Conservation (phyloP, 177 flowering plant species). For the Tripterygium wilfordii region DNA sequence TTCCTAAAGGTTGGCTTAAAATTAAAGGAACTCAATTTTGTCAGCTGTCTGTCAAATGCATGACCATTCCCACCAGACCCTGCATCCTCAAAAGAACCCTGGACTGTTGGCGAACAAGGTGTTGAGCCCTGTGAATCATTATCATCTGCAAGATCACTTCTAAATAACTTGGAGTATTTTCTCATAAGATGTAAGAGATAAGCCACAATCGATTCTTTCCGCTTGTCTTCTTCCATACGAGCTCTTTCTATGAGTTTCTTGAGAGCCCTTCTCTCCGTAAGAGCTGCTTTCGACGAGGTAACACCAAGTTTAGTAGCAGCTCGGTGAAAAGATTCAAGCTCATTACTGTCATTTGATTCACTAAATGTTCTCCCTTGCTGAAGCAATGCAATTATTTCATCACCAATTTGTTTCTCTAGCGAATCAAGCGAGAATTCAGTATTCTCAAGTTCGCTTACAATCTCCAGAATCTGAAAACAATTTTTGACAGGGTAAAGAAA, state of each 20-base stretch:
- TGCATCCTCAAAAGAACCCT: neutral
- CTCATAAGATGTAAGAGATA: constrained; percentile 43
- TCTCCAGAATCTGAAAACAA: constrained; percentile 40
- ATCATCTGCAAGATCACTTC: neutral
- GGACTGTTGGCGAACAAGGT: neutral
- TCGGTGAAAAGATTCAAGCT: constrained; percentile 31
- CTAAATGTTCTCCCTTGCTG: constrained; percentile 18
- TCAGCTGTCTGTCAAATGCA: neutral
- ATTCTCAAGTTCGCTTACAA: constrained; percentile 37
- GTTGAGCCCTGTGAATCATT: neutral
- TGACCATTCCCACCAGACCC: constrained; percentile 5
- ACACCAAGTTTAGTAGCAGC: constrained; percentile 42
- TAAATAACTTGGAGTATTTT: constrained; percentile 34
- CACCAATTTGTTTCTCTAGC: constrained; percentile 55
- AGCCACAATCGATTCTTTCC: constrained; percentile 34
- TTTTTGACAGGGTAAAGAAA: neutral
- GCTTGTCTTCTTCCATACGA: constrained; percentile 22
- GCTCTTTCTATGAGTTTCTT: constrained; percentile 33
- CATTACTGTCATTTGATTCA: constrained; percentile 22
- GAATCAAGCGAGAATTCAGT: constrained; percentile 36
- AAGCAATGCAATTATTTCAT: constrained; percentile 31
- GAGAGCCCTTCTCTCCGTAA: constrained; percentile 57
- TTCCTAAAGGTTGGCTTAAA: constrained; percentile 4
- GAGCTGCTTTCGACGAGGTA: constrained; percentile 35
- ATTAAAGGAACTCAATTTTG: constrained; percentile 5